These are phyloP conservation scores for Cinchona pubescens DNA, from an alignment of 257 asterid species.

Conservation along the genomic window DNA sequence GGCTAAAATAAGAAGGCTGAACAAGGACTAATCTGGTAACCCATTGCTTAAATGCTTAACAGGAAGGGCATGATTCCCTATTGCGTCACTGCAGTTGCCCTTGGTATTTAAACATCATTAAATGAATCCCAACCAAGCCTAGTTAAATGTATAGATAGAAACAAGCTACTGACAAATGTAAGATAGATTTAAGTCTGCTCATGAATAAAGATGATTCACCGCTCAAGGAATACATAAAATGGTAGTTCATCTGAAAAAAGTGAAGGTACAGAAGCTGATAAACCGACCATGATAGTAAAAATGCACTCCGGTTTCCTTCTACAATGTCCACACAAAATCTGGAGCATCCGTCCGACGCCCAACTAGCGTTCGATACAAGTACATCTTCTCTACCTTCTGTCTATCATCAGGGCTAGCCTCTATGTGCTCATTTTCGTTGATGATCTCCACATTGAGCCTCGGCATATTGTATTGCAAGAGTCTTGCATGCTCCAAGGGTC, in stretches of 20 bases:
- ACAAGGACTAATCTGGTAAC: background rate
- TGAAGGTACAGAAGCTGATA: conserved; percentile 1
- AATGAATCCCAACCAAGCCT: background rate
- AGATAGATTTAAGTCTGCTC: background rate
- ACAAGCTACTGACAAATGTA: background rate
- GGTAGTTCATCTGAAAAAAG: conserved; percentile 17
- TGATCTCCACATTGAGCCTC: conserved; percentile 66
- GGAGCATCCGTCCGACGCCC: conserved; percentile 81
- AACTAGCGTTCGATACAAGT: conserved; percentile 66
- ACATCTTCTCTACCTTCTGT: conserved; percentile 68
- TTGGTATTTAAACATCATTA: background rate
- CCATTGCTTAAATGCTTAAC: background rate
- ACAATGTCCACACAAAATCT: conserved; percentile 61
- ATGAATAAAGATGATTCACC: conserved; percentile 14
- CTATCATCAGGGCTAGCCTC: conserved; percentile 40
- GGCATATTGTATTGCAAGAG: conserved; percentile 77
- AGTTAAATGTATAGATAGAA: background rate
- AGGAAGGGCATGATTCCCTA: background rate
- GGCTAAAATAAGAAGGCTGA: background rate
- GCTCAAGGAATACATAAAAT: conserved; percentile 22
- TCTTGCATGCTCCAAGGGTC: conserved; percentile 77
- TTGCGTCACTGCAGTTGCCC: background rate
- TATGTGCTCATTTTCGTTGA: conserved; percentile 47
- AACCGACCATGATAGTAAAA: background rate
- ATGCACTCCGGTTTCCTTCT: conserved; percentile 14